Conservation (phyloP, 805 yeast species). For the Limtongia smithiae region DNA sequence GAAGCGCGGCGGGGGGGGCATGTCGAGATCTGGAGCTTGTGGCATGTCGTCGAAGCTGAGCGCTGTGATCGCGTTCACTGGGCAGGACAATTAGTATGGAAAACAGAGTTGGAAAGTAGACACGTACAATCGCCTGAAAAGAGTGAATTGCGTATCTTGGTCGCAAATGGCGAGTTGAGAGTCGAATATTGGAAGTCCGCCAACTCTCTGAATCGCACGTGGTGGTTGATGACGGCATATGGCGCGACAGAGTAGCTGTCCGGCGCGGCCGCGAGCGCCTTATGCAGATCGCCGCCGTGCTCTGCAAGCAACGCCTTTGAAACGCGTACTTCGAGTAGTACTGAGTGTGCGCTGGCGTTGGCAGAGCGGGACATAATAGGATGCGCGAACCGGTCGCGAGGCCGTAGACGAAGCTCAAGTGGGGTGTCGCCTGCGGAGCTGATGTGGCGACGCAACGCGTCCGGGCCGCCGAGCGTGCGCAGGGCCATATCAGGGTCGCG, state of each 20-base stretch:
- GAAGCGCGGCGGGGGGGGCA: conserved; percentile 85
- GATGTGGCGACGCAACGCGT: conserved; percentile 30
- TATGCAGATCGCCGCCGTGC: conserved; percentile 45
- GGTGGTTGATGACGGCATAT: conserved; percentile 61
- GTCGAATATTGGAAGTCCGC: conserved; percentile 54
- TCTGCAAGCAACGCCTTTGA: conserved; percentile 33
- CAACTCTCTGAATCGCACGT: conserved; percentile 60
- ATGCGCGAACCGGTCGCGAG: conserved; percentile 44
- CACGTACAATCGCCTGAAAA: conserved; percentile 40
- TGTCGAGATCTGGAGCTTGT: conserved; percentile 46
- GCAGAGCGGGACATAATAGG: conserved; percentile 44
- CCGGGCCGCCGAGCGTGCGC: conserved; percentile 21
- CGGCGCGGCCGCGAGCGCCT: conserved; percentile 62
- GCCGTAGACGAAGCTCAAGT: conserved; percentile 39
- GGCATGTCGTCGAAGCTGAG: conserved; percentile 34
- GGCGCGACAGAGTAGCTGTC: conserved; percentile 51
- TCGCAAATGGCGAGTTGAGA: conserved; percentile 51
- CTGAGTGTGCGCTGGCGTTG: conserved; percentile 26
- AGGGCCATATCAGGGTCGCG: conserved; percentile 20
- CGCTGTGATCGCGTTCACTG: conserved; percentile 40
- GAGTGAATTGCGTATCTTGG: conserved; percentile 38
- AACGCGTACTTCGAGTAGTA: conserved; percentile 37
- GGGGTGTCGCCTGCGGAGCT: conserved; percentile 35
- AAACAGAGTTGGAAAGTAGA: too few species aligned
- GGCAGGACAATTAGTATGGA: too few species aligned